These are phyloP conservation scores for Vigna mungo DNA, from an alignment of 306 rosid species.

Conservation along the genomic window DNA sequence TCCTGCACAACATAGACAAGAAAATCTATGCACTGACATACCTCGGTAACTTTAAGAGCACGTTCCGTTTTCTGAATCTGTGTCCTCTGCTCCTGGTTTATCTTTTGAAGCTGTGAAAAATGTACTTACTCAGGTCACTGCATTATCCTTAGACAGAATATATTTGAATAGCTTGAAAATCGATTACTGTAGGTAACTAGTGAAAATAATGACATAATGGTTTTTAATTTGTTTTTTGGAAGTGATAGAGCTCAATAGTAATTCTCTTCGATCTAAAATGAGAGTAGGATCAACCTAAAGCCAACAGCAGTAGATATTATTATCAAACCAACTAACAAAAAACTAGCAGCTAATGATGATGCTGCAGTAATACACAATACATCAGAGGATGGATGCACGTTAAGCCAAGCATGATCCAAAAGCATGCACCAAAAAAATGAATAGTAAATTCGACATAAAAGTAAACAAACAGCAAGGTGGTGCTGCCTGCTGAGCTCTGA, in stretches of 20 bases:
- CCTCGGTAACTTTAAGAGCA: slow-evolving; percentile 96
- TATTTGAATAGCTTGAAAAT: slow-evolving; percentile 26
- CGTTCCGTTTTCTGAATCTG: slow-evolving; percentile 77
- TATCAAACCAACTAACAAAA: neutral
- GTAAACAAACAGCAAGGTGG: neutral
- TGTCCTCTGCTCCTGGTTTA: slow-evolving; percentile 72
- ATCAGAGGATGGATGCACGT: slow-evolving; percentile 1
- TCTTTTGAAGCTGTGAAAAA: slow-evolving; percentile 71
- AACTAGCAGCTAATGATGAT: neutral
- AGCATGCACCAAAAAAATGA: slow-evolving; percentile 5
- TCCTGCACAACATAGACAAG: slow-evolving; percentile 26
- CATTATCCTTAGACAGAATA: slow-evolving; percentile 36
- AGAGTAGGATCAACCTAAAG: slow-evolving; percentile 20
- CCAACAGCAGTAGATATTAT: slow-evolving; percentile 24
- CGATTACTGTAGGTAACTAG: slow-evolving; percentile 1
- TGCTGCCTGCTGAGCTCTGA: neutral
- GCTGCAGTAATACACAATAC: neutral
- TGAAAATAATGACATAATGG: slow-evolving; percentile 10
- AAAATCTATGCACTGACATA: slow-evolving; percentile 49
- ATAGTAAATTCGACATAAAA: neutral
- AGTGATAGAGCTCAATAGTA: neutral
- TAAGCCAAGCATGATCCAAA: neutral
- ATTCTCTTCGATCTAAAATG: slow-evolving; percentile 6
- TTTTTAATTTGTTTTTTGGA: neutral
- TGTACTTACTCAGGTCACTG: slow-evolving; percentile 42